Conservation (phyloP, 1,284 basidiomycete species). For the Wallemia hederae region DNA sequence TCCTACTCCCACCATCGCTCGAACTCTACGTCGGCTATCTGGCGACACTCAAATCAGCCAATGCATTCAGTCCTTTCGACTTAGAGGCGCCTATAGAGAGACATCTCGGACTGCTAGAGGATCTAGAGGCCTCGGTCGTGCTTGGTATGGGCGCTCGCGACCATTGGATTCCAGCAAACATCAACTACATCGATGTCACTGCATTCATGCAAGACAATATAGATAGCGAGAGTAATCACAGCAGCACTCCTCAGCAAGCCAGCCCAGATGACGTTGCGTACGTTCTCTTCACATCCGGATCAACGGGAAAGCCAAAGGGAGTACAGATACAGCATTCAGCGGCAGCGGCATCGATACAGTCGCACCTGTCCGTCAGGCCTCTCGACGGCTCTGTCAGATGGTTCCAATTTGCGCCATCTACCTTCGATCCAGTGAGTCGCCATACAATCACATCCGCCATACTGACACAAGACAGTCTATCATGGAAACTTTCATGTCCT, state of each 20-base stretch:
- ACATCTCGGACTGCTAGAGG: not conserved
- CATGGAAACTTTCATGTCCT: conserved; percentile 14
- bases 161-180: not conserved
- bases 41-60: not conserved
- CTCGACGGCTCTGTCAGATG: conserved; percentile 4
- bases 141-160: not conserved
- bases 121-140: not conserved
- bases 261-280: conserved; percentile 7
- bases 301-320: conserved; percentile 93
- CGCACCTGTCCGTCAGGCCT: conserved; percentile 2
- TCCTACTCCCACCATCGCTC: not conserved
- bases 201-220: not conserved
- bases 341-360: conserved; percentile 11
- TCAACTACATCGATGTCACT: not conserved
- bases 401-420: conserved; percentile 10
- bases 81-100: not conserved
- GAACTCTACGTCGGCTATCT: conserved; percentile 1
- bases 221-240: not conserved
- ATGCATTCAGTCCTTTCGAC: not conserved
- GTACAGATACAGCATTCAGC: conserved; percentile 26
- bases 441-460: conserved; percentile 12
- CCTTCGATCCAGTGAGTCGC: conserved; percentile 6
- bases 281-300: conserved; percentile 62
- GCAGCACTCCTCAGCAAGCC: not conserved
- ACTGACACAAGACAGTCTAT: conserved; percentile 13